Conservation (phyloP, 2,329 filamentous ascomycete species). For the Aureobasidium sp. region DNA sequence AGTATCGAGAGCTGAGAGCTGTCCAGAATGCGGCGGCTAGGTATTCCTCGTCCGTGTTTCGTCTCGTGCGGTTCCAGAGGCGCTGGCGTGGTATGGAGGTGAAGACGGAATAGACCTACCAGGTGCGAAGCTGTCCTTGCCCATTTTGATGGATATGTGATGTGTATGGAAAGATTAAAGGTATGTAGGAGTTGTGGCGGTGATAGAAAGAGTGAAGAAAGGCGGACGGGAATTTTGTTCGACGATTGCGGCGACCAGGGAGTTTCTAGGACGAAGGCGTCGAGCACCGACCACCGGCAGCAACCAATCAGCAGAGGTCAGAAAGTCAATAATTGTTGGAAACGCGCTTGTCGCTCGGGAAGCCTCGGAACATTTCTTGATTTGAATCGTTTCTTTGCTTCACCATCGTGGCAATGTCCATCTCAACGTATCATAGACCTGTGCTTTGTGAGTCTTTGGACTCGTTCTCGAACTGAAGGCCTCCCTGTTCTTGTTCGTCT, state of each 20-base stretch:
- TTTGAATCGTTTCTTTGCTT: background rate
- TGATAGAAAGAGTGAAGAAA: conserved; percentile 1
- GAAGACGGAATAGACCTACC: conserved; percentile 24
- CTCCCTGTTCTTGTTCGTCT: background rate
- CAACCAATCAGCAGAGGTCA: background rate
- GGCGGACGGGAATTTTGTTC: conserved; percentile 18
- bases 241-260: conserved; percentile 8
- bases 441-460: background rate
- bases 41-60: background rate
- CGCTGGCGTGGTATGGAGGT: background rate
- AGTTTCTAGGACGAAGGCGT: conserved; percentile 5
- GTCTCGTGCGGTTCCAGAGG: background rate
- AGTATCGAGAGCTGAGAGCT: background rate
- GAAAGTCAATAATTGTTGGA: conserved; percentile 8
- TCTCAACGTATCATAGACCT: conserved; percentile 9
- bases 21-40: background rate
- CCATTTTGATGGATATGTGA: conserved; percentile 27
- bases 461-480: background rate
- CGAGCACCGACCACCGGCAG: background rate
- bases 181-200: conserved; percentile 16
- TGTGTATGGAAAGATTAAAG: conserved; percentile 11
- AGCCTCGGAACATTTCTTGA: conserved; percentile 6
- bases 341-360: conserved; percentile 1
- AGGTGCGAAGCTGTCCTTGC: conserved; percentile 32
- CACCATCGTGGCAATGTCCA: background rate